Percentiles rank a stretch among this genome's conserved stretches.
phyloP scores from a whole-genome alignment of 495 filamentous ascomycete genomes.

The Penicillium maclennaniae region DNA sequence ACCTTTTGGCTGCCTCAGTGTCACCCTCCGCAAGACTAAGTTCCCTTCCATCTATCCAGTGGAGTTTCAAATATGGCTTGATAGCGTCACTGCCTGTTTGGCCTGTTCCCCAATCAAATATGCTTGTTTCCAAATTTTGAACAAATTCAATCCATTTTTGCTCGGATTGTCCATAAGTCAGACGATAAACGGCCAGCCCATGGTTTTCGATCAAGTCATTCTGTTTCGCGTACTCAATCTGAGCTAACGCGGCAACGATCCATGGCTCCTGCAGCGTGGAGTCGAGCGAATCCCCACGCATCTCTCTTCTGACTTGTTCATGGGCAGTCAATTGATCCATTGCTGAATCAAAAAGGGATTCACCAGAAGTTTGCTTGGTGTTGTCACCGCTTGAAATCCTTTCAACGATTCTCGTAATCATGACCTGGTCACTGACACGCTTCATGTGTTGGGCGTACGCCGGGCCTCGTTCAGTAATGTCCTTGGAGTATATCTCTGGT shows the following conservation, averaged over 20 bases:
- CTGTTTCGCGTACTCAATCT: no score
- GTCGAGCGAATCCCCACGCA: no score
- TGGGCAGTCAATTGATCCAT: no score
- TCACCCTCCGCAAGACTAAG: constrained; percentile 25
- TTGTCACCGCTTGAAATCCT: no score
- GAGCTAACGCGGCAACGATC: no score
- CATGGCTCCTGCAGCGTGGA: no score
- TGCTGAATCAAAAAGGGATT: no score
- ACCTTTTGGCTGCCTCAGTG: constrained; percentile 29
- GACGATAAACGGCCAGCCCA: constrained; percentile 25
- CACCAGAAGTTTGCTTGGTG: no score
- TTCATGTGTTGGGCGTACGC: constrained; percentile 6
- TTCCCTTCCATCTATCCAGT: constrained; percentile 34
- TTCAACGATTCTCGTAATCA: no score
- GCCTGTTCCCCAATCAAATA: constrained; percentile 27
- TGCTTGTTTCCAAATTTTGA: constrained; percentile 22
- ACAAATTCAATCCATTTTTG: constrained; percentile 24
- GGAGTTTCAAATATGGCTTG: constrained; percentile 23
- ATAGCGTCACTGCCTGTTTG: constrained; percentile 19
- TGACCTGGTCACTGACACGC: no score
- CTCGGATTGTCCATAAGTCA: constrained; percentile 25
- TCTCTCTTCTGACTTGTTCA: no score
- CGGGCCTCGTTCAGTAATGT: constrained; percentile 1
- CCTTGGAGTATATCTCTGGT: neutral
- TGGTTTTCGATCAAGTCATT: no score